These are phyloP conservation scores for Pistacia atlantica DNA, from an alignment of 345 rosid genomes.

Conservation along the genomic window DNA sequence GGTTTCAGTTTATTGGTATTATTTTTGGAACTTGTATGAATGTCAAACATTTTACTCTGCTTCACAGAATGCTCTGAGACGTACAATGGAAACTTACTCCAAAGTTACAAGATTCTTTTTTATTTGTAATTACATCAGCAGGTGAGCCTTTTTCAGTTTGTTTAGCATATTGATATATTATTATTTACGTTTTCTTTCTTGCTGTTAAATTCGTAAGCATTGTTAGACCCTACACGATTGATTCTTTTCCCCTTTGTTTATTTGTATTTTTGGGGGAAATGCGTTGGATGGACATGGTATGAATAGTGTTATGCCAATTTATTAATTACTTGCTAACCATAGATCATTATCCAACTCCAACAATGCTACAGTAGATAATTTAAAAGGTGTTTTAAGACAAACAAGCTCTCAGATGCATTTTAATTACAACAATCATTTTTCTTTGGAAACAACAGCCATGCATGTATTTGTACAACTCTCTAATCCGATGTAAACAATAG, in stretches of 20 bases:
- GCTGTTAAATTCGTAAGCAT: neutral
- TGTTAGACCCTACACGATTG: neutral
- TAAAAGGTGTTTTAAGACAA: neutral
- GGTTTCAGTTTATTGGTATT: constrained; percentile 4
- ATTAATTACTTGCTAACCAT: neutral
- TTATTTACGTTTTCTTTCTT: neutral
- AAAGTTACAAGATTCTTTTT: constrained; percentile 95
- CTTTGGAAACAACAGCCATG: neutral
- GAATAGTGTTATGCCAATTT: neutral
- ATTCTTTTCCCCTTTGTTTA: neutral
- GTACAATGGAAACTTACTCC: constrained; percentile 96
- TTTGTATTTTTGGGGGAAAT: neutral
- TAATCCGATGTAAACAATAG: neutral
- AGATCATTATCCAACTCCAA: too few relatives aligned
- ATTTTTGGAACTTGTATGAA: constrained; percentile 10
- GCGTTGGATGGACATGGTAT: neutral
- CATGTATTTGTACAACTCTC: neutral
- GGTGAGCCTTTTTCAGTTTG: constrained; percentile 39
- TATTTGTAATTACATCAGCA: constrained; percentile 95
- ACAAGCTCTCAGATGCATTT: neutral
- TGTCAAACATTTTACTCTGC: neutral
- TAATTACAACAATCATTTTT: neutral
- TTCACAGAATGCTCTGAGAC: constrained; percentile 84
- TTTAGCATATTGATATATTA: constrained; percentile 8
- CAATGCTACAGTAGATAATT: neutral